phyloP scores from a whole-genome alignment of 2,329 filamentous ascomycete genomes.

The Drechmeria coniospora region DNA sequence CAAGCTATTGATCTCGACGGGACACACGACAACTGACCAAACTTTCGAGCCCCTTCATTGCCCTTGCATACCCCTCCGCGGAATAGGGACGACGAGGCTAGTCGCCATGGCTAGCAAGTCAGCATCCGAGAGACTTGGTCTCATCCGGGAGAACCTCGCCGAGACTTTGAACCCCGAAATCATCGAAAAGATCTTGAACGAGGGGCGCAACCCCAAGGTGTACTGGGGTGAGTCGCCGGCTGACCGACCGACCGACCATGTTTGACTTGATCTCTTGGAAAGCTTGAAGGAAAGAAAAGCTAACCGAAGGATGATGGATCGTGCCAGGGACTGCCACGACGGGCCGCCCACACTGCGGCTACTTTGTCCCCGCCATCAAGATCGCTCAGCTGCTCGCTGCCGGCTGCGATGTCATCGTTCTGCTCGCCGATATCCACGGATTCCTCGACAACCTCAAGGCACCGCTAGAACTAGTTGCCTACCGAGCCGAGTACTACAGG shows the following conservation, averaged over 20 bases:
- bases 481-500: slow-evolving; percentile 73
- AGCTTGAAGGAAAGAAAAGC: no score
- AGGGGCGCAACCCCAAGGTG: slow-evolving; percentile 58
- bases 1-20: no score
- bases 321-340: slow-evolving; percentile 69
- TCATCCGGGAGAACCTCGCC: slow-evolving; percentile 68
- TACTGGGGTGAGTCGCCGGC: slow-evolving; percentile 53
- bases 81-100: background rate
- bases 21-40: slow-evolving; percentile 1
- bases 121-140: slow-evolving; percentile 47
- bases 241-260: background rate
- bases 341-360: slow-evolving; percentile 76
- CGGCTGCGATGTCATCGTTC: slow-evolving; percentile 66
- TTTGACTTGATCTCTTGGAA: no score
- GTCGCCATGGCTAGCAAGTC: slow-evolving; percentile 10
- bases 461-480: slow-evolving; percentile 72
- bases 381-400: slow-evolving; percentile 77
- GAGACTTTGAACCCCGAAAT: slow-evolving; percentile 78
- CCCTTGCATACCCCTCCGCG: no score
- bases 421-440: slow-evolving; percentile 61
- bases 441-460: slow-evolving; percentile 78
- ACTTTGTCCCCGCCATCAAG: slow-evolving; percentile 80
- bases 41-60: no score
- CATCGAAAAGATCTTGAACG: slow-evolving; percentile 55
- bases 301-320: no score